Percentiles rank a stretch among this genome's conserved stretches.
phyloP scores from a whole-genome alignment of 169 alveolate species.

The Plasmodium berghei region DNA sequence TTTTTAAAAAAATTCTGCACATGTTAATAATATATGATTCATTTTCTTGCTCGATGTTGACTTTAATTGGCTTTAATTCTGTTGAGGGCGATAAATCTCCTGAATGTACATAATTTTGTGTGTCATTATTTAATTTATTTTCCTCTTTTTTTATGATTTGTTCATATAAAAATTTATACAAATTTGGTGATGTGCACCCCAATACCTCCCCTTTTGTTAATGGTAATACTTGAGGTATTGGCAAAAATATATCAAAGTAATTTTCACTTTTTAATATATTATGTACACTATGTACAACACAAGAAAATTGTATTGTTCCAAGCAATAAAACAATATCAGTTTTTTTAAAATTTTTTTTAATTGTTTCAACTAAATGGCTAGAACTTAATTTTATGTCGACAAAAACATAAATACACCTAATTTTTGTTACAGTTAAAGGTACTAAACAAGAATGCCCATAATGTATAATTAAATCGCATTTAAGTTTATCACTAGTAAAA shows the following conservation, averaged over 20 bases:
- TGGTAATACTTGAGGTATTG: slow-evolving; percentile 96
- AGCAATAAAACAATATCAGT: slow-evolving; percentile 85
- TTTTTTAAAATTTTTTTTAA: slow-evolving; percentile 82
- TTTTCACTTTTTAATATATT: slow-evolving; percentile 69
- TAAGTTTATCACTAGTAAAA: slow-evolving; percentile 92
- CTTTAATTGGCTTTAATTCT: not conserved
- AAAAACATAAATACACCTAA: slow-evolving; percentile 94
- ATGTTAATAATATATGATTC: slow-evolving; percentile 73
- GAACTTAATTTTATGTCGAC: slow-evolving; percentile 96
- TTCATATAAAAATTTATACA: slow-evolving; percentile 70
- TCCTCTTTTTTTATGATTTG: slow-evolving; percentile 46
- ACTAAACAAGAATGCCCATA: slow-evolving; percentile 99
- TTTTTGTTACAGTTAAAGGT: slow-evolving; percentile 91
- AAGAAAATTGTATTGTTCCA: slow-evolving; percentile 93
- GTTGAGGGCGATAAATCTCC: not conserved
- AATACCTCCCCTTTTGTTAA: slow-evolving; percentile 97
- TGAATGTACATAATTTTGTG: not conserved
- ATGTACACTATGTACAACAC: slow-evolving; percentile 82
- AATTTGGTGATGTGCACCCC: slow-evolving; percentile 95
- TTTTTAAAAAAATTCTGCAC: slow-evolving; percentile 76
- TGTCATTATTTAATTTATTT: not conserved
- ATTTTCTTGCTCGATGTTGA: not conserved
- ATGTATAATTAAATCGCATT: slow-evolving; percentile 96
- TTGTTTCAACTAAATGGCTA: slow-evolving; percentile 90
- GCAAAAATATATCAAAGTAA: slow-evolving; percentile 80